Base-by-base conservation (phyloP, 225 moss, liverwort and hornwort genomes). In the Pseudoscleropodium purum region DNA sequence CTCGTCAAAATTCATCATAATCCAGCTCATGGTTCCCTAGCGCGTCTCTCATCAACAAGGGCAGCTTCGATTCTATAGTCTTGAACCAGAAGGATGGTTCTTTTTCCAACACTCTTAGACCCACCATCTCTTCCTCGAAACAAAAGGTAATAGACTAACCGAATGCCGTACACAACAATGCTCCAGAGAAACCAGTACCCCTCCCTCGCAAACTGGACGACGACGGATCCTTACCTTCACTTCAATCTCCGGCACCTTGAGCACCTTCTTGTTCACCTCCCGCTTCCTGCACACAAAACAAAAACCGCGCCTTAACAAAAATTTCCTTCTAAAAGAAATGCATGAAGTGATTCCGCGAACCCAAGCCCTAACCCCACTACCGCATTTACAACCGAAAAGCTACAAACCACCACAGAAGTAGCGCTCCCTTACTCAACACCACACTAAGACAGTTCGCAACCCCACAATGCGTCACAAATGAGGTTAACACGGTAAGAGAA, bases 231-330 rank as follows among this genome's bases (percentile, higher is more conserved):
- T 85, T 89, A 97, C 99, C 93, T 97, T 99, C 79, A 96, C 95
- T 93, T 95, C 97, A 89, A 97, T 96, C 91, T 96, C 97, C 25
- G 94, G 99, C 63, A 97, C 97, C 88, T 97, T 96, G 15, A 97
- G 91, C 73, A 97, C 97, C 93, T 99, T 97, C 93, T 96, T 96
- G 90, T 96, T 97, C 72, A 97, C 97, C 91, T 99, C 97, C 75
- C 95, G 84, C 81, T 97, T 97, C 92, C 99, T 97, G 94, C 93
- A 90, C 75, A 83, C 72, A 85, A 29, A 57, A n/a, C 52, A 47
- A 36, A 52, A 29, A 63, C 72, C 43, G 37, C 39, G 43, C 26
- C 75, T 59, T 52, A 86, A 85, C 23, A 57, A 37, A 69, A 24
- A 66, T 63, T 30, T 43, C 20, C 43, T 61, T 81, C 61, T 30